phyloP scores from a whole-genome alignment of 768 basidiomycete species.

The Leccinum boreale region DNA sequence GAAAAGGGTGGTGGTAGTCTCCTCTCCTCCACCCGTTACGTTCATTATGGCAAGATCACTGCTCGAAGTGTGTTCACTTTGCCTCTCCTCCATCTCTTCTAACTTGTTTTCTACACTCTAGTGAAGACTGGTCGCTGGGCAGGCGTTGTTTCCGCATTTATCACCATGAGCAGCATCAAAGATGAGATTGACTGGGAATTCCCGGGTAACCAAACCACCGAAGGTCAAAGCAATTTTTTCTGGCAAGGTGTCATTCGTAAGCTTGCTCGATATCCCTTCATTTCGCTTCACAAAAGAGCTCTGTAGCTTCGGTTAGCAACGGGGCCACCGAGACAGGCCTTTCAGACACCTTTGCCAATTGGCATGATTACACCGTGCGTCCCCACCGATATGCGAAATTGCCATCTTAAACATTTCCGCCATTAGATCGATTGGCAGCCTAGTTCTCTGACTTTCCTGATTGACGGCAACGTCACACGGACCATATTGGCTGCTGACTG shows the following conservation, averaged over 20 bases:
- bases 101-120: conserved; percentile 32
- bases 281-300: neutral
- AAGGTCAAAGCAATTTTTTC: conserved; percentile 79
- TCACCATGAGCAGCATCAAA: conserved; percentile 80
- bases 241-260: conserved; percentile 70
- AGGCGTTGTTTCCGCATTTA: conserved; percentile 82
- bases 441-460: conserved; percentile 56
- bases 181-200: conserved; percentile 91
- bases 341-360: conserved; percentile 64
- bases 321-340: conserved; percentile 49
- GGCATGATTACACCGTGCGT: conserved; percentile 73
- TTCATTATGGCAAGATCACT: conserved; percentile 79
- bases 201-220: conserved; percentile 56
- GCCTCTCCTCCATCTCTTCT: neutral
- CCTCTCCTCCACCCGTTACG: conserved; percentile 73
- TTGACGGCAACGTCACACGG: conserved; percentile 72
- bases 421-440: conserved; percentile 79
- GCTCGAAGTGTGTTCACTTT: conserved; percentile 43
- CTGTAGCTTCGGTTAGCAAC: conserved; percentile 42
- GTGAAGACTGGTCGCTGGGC: conserved; percentile 79
- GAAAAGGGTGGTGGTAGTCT: conserved; percentile 73
- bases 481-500: conserved; percentile 61
- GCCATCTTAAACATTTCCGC: neutral
- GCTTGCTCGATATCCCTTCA: conserved; percentile 21
- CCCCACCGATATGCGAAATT: neutral